Conservation (phyloP, 352 stramenopile genomes). For the Pythium plurisporium region DNA sequence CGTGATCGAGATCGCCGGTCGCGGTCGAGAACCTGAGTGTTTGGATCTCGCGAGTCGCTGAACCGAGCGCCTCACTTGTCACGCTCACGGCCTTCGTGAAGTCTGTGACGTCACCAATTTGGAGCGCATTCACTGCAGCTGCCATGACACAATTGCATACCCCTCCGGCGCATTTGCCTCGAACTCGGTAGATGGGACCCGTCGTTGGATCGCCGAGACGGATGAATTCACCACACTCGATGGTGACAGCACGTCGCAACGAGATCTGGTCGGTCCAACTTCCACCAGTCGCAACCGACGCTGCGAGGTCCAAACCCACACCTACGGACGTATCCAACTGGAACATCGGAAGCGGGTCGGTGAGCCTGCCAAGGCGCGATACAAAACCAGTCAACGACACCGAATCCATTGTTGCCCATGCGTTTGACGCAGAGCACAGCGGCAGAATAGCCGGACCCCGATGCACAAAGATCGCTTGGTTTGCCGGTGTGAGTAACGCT, state of each 20-base stretch:
- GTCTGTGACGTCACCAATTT: conserved; percentile 45
- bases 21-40: conserved; percentile 46
- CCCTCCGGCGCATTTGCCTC: conserved; percentile 47
- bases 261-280: conserved; percentile 29
- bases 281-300: conserved; percentile 13
- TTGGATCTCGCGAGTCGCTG: conserved; percentile 62
- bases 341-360: conserved; percentile 49
- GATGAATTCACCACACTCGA: conserved; percentile 68
- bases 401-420: conserved; percentile 43
- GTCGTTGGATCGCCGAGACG: conserved; percentile 41
- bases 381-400: conserved; percentile 26
- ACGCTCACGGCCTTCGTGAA: conserved; percentile 40
- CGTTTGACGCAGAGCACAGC: conserved; percentile 42
- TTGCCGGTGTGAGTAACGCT: conserved; percentile 14
- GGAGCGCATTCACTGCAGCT: conserved; percentile 25
- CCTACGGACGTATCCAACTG: conserved; percentile 49
- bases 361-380: conserved; percentile 24
- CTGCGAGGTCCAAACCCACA: conserved; percentile 35
- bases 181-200: conserved; percentile 54
- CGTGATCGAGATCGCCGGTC: conserved; percentile 32
- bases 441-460: conserved; percentile 66
- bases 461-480: conserved; percentile 43
- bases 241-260: conserved; percentile 27
- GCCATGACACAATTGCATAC: conserved; percentile 38
- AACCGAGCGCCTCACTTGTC: conserved; percentile 31